Percentiles rank a stretch among this genome's conserved stretches.
These are phyloP conservation scores for Neocucurbitaria cava DNA, from an alignment of 2,329 filamentous ascomycete species.

Conservation along the genomic window DNA sequence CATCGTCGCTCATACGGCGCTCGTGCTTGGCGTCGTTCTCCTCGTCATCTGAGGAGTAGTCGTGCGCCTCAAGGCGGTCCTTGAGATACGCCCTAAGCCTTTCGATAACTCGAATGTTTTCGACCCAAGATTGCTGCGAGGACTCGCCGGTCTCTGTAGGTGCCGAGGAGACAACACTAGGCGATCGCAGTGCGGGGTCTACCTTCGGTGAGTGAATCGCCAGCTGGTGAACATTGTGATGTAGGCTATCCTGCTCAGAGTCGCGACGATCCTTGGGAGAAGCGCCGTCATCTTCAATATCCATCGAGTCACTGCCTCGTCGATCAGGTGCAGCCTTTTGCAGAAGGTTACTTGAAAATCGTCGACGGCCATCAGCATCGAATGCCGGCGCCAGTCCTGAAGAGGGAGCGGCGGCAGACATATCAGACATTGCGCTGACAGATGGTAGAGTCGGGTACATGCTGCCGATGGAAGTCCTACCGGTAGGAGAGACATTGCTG, in stretches of 20 bases:
- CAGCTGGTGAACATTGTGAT: constrained; percentile 49
- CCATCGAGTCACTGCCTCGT: constrained; percentile 46
- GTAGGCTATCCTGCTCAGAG: constrained; percentile 46
- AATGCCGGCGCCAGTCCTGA: constrained; percentile 73
- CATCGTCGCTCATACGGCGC: constrained; percentile 46
- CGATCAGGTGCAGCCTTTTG: constrained; percentile 55
- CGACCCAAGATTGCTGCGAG: constrained; percentile 64
- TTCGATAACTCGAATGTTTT: constrained; percentile 70
- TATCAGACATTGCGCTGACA: constrained; percentile 69
- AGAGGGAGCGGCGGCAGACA: constrained; percentile 67
- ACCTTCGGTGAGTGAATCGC: constrained; percentile 50
- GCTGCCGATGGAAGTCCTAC: constrained; percentile 62
- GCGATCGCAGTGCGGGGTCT: constrained; percentile 49
- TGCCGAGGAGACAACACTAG: constrained; percentile 46
- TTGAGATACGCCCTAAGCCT: constrained; percentile 64
- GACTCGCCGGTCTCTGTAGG: constrained; percentile 44
- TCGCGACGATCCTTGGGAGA: constrained; percentile 43
- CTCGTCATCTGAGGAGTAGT: constrained; percentile 52
- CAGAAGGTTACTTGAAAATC: constrained; percentile 67
- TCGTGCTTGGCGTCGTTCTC: constrained; percentile 41
- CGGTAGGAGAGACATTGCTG: constrained; percentile 70
- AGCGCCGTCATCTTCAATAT: constrained; percentile 48
- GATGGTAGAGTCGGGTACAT: constrained; percentile 80
- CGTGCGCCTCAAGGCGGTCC: constrained; percentile 60
- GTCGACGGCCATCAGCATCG: constrained; percentile 65